Percentiles rank a stretch among this genome's conserved stretches.
Evolutionary conservation across 192 early-diverging fungal genomes (phyloP).

Genomic region (Paraglomus occultum): DNA sequence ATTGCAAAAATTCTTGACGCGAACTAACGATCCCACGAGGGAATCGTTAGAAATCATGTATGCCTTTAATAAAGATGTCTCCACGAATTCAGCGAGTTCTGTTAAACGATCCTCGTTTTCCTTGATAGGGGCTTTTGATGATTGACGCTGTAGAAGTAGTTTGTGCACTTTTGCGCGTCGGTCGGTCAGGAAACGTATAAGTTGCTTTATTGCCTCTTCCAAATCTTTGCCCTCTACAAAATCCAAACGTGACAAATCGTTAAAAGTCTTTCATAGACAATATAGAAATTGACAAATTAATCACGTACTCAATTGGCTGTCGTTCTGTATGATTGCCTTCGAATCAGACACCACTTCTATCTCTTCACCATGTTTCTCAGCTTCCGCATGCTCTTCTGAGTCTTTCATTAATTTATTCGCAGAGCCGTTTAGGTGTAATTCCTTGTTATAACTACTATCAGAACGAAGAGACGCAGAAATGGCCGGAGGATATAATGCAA

Average conservation of each 20-base stretch:
- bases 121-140: slow-evolving; percentile 36
- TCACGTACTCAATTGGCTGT: background rate
- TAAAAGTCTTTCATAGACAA: too few species aligned
- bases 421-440: background rate
- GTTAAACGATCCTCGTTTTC: slow-evolving; percentile 34
- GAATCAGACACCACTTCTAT: slow-evolving; percentile 22
- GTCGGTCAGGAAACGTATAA: slow-evolving; percentile 88
- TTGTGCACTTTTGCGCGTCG: slow-evolving; percentile 75
- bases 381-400: too few species aligned
- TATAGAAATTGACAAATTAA: too few species aligned
- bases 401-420: slow-evolving; percentile 31
- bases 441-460: slow-evolving; percentile 22
- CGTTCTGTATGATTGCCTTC: slow-evolving; percentile 36
- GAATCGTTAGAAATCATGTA: slow-evolving; percentile 85
- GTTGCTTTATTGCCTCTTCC: slow-evolving; percentile 52
- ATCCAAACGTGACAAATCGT: too few species aligned
- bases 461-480: slow-evolving; percentile 61
- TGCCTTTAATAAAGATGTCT: slow-evolving; percentile 87
- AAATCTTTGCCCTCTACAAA: slow-evolving; percentile 57
- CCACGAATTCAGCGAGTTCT: slow-evolving; percentile 66
- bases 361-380: slow-evolving; percentile 24
- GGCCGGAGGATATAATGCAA: slow-evolving; percentile 65
- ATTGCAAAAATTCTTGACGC: slow-evolving; percentile 87
- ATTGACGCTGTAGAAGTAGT: slow-evolving; percentile 33
- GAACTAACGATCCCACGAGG: slow-evolving; percentile 87